These are phyloP conservation scores for Cardamine occulta DNA, from an alignment of 345 rosid genomes.

Conservation along the genomic window DNA sequence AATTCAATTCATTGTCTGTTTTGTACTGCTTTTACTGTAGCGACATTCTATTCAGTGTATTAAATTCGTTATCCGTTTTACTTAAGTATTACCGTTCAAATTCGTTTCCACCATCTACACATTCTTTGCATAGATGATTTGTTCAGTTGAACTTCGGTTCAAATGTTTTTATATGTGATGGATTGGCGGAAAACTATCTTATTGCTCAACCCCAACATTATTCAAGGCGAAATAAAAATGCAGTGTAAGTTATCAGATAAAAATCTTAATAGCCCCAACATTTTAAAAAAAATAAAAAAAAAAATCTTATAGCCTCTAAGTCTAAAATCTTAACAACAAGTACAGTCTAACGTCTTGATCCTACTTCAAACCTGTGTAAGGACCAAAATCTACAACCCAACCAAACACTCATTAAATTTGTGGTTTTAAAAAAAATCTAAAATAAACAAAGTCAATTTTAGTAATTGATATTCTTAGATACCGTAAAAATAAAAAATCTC, in stretches of 20 bases:
- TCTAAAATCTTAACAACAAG: neutral
- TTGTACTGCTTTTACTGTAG: neutral
- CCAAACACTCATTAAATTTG: neutral
- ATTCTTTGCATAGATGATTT: neutral
- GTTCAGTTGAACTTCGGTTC: neutral
- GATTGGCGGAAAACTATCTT: neutral
- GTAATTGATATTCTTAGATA: neutral
- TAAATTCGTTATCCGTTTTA: neutral
- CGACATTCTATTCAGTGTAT: neutral
- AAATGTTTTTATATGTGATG: neutral
- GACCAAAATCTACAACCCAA: neutral
- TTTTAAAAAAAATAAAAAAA: neutral
- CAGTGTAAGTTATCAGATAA: neutral
- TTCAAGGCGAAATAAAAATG: neutral
- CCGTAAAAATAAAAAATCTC: neutral
- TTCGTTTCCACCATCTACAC: neutral
- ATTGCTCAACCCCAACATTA: neutral
- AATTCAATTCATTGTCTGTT: neutral
- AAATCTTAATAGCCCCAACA: neutral
- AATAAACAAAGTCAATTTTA: neutral
- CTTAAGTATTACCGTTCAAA: neutral
- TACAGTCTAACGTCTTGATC: neutral
- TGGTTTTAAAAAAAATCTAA: neutral
- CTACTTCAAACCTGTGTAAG: neutral
- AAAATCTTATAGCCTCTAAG: neutral